Base-by-base conservation (phyloP, 2,329 filamentous ascomycete genomes). In the Alternaria sp. region DNA sequence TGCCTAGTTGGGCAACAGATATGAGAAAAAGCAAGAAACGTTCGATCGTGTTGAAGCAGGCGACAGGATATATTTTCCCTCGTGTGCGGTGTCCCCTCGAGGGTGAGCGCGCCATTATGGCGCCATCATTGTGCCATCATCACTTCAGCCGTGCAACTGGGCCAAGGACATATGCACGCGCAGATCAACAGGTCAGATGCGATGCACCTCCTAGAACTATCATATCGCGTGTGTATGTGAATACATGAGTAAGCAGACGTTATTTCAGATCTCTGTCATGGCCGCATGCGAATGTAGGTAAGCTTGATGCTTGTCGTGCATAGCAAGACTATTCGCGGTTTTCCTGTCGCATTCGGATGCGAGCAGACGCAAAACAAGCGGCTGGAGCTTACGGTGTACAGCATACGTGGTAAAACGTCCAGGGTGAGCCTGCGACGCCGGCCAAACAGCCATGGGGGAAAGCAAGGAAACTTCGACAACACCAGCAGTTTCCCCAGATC, bases 1-100 rank as follows among this genome's bases (percentile, higher is more conserved):
- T 67, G 54, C 64, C 62, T 44, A 32, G 54, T 65, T 54, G 43
- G 59, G 64, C 25, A 59, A 51, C 15, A 30, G n/a, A 15, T 5
- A 7, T 47, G 23, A 4, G 28, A 13, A 36, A 51, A 51, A 51
- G 28, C 49, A 51, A 51, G 49, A 51, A 21, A 36, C 2, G 49
- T 15, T 21, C 7, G 26, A 51, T 30, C 13, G 3, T n/a, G 13
- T 21, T 13, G 11, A 50, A 8, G 47, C 47, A n/a, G 17, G 28
- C 17, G n/a, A 30, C 6, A 19, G 47, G n/a, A 30, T 30, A 13
- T 30, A 12, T 11, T 30, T 25, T 51, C 43, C 19, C 19, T 45
- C 43, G 17, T 45, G 6, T 7, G 19, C 19, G 43, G 4, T 45
- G n/a, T 45, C 19, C 19, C 13, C 11, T 45, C 19, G 43, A 45